Evolutionary conservation across 1,139 yeast genomes (phyloP).

Genomic region (Scheffersomyces insectosa): DNA sequence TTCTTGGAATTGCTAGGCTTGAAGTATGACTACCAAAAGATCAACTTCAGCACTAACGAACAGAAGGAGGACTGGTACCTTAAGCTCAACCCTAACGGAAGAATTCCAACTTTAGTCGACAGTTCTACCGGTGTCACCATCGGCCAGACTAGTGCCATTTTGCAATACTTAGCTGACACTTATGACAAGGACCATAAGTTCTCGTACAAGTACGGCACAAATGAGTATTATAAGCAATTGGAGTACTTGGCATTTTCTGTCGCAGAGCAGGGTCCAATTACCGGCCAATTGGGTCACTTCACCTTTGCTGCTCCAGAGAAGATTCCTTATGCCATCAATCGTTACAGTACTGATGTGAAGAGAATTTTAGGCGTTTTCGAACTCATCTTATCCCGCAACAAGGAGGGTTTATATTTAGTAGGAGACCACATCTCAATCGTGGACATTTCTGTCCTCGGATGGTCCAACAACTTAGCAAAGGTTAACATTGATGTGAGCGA

Average conservation of each 20-base stretch:
- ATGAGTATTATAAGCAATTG: constrained; percentile 48
- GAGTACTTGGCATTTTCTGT: constrained; percentile 58
- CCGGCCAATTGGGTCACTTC: constrained; percentile 59
- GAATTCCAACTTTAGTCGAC: constrained; percentile 59
- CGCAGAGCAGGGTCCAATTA: constrained; percentile 63
- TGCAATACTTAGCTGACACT: constrained; percentile 55
- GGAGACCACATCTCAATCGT: constrained; percentile 58
- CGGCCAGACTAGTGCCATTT: constrained; percentile 61
- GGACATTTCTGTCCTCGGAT: constrained; percentile 50
- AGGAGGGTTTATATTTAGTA: constrained; percentile 49
- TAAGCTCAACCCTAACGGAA: constrained; percentile 59
- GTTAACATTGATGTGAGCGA: constrained; percentile 38
- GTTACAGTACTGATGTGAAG: constrained; percentile 52
- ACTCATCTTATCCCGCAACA: constrained; percentile 38
- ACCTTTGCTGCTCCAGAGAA: constrained; percentile 43
- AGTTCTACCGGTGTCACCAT: constrained; percentile 42
- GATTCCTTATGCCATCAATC: constrained; percentile 51
- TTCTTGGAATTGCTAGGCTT: constrained; percentile 49
- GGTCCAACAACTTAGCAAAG: constrained; percentile 22
- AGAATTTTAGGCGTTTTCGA: constrained; percentile 57
- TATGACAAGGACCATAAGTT: constrained; percentile 55
- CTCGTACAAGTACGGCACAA: constrained; percentile 45
- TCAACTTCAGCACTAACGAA: constrained; percentile 39
- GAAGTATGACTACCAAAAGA: constrained; percentile 43
- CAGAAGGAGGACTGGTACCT: constrained; percentile 58